Percentiles rank a stretch among this genome's conserved stretches.
These are phyloP conservation scores for Haemoproteus tartakovskyi DNA, from an alignment of 169 alveolate genomes.

Conservation along the genomic window DNA sequence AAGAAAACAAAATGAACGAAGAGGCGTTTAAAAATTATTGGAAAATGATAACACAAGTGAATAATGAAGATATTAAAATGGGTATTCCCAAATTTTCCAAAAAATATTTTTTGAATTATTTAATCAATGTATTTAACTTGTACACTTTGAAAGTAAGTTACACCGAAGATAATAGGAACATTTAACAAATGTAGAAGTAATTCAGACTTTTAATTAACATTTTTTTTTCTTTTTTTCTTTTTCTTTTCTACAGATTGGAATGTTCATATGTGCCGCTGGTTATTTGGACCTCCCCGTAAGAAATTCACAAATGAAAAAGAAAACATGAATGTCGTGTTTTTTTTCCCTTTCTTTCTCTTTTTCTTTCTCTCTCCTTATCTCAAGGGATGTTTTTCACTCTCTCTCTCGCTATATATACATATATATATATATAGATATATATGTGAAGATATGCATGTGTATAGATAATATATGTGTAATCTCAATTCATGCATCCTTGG, in stretches of 20 bases:
- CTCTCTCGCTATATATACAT: too few species aligned
- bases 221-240: neutral
- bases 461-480: too few species aligned
- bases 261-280: conserved; percentile 49
- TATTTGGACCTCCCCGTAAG: conserved; percentile 32
- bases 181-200: too few species aligned
- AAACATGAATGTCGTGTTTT: neutral
- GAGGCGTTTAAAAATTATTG: conserved; percentile 39
- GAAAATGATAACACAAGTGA: conserved; percentile 53
- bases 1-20: conserved; percentile 60
- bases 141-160: conserved; percentile 28
- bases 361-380: too few species aligned
- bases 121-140: conserved; percentile 49
- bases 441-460: too few species aligned
- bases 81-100: conserved; percentile 53
- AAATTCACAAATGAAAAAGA: neutral
- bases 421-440: too few species aligned
- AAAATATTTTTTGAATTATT: conserved; percentile 25
- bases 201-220: too few species aligned
- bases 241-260: conserved; percentile 16
- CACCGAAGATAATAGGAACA: too few species aligned
- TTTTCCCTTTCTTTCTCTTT: too few species aligned
- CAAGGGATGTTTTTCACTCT: too few species aligned
- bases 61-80: conserved; percentile 47
- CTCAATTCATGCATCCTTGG: too few species aligned